Evolutionary conservation across 352 stramenopile species (phyloP), one percentile per base, ranked within the genome.

Genomic region (Thalassiosira ordinaria): DNA sequence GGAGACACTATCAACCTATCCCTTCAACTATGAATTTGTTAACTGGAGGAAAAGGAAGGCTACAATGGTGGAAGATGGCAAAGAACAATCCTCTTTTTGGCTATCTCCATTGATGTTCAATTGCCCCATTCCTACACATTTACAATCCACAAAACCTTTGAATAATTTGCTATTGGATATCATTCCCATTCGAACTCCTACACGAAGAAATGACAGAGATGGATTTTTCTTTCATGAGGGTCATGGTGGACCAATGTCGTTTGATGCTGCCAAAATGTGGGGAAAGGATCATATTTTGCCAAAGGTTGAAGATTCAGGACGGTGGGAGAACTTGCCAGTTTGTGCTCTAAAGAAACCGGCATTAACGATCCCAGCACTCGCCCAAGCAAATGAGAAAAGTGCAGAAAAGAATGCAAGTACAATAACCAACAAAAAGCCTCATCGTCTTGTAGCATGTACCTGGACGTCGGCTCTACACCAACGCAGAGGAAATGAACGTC

Each of bases 381-480:
- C 33, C 5, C 5, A 41, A 41, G 33, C 33, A 11, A 9, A 62
- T 27, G n/a, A 26, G n/a, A 20, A 27, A 37, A 35, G 39, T 65
- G n/a, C 24, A 37, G 39, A 13, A 57, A 16, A 31, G 22, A 49
- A 16, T 26, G 26, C 0, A 0, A 46, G 55, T 18, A 47, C 22
- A n/a, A 51, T 74, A 33, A 55, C 35, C 14, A 44, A 35, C 2
- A 73, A 73, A 76, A 85, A 90, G 47, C 68, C 68, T n/a, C 52
- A 91, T 75, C 27, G 52, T 27, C 49, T 94, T 6, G 72, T 88
- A 37, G 85, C 80, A 24, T 92, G 87, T 57, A 78, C 81, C 5
- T 94, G 89, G 89, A 79, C 89, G 29, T 76, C 89, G 9, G 61
- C 82, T 8, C 62, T 81, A 0, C 90, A 90, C 64, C 59, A 77